Percentiles rank a stretch among this genome's conserved stretches.
These are phyloP conservation scores for Mycena citricolor DNA, from an alignment of 1,284 basidiomycete genomes.

Conservation along the genomic window DNA sequence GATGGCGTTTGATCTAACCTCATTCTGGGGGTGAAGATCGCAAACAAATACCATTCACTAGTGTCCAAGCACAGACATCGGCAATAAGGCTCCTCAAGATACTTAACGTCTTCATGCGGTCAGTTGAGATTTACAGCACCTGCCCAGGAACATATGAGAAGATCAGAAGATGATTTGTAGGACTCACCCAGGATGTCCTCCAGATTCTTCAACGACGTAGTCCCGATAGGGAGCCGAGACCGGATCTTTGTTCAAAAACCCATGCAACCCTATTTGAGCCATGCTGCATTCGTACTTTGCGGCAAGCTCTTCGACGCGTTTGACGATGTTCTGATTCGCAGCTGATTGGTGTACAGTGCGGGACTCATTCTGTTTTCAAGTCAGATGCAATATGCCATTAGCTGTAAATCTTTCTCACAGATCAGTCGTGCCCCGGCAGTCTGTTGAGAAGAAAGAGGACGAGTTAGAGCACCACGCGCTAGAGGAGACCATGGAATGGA, in stretches of 20 bases:
- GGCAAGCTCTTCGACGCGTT: slow-evolving; percentile 50
- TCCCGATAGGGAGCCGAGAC: slow-evolving; percentile 53
- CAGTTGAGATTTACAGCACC: slow-evolving; percentile 36
- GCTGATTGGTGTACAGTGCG: slow-evolving; percentile 26
- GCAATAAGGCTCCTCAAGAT: slow-evolving; percentile 41
- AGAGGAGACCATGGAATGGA: slow-evolving; percentile 37
- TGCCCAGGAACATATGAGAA: slow-evolving; percentile 22
- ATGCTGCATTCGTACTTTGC: slow-evolving; percentile 51
- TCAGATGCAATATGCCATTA: slow-evolving; percentile 37
- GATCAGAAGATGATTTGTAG: not conserved
- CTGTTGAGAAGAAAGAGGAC: slow-evolving; percentile 34
- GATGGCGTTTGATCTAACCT: too few relatives aligned
- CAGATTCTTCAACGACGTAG: slow-evolving; percentile 49
- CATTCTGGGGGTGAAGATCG: too few relatives aligned
- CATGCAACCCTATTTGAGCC: slow-evolving; percentile 58
- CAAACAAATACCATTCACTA: too few relatives aligned
- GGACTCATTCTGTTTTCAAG: slow-evolving; percentile 27
- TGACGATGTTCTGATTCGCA: slow-evolving; percentile 34
- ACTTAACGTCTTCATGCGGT: slow-evolving; percentile 44
- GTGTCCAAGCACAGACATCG: slow-evolving; percentile 32
- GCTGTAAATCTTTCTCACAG: too few relatives aligned
- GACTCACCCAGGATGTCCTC: slow-evolving; percentile 44
- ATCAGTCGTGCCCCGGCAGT: too few relatives aligned
- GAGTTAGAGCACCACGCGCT: slow-evolving; percentile 38
- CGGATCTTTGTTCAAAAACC: slow-evolving; percentile 44